Conservation (phyloP, 2,329 filamentous ascomycete genomes). For the Ascochyta viciae-villosae region DNA sequence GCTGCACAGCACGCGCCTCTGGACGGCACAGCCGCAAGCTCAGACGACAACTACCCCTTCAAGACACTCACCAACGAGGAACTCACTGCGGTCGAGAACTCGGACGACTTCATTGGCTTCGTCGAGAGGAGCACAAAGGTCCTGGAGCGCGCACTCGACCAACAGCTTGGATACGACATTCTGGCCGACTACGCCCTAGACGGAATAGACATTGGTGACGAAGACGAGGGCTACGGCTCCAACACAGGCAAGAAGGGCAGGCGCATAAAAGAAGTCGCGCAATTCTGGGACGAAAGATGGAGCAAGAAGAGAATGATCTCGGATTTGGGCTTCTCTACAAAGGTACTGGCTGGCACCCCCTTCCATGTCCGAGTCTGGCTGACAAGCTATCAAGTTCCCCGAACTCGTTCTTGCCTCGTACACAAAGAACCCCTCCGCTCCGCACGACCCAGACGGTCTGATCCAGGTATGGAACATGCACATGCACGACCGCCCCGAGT, state of each 20-base stretch:
- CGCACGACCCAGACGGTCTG: constrained; percentile 90
- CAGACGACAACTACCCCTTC: constrained; percentile 70
- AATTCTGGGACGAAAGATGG: constrained; percentile 95
- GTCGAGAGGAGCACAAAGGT: constrained; percentile 96
- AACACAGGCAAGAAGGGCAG: constrained; percentile 74
- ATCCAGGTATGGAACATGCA: constrained; percentile 98
- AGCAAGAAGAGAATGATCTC: constrained; percentile 98
- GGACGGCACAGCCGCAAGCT: constrained; percentile 54
- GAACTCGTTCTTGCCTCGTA: constrained; percentile 94
- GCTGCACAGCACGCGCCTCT: constrained; percentile 61
- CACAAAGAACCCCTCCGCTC: constrained; percentile 95
- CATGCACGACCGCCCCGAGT: constrained; percentile 92
- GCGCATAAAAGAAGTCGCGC: constrained; percentile 83
- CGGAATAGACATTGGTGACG: constrained; percentile 78
- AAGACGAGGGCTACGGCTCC: constrained; percentile 75
- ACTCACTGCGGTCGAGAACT: constrained; percentile 86
- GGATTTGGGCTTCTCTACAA: constrained; percentile 92
- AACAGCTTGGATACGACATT: constrained; percentile 95
- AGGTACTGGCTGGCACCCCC: constrained; percentile 56
- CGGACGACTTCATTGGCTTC: constrained; percentile 93
- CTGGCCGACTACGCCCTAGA: constrained; percentile 91
- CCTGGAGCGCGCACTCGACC: constrained; percentile 91
- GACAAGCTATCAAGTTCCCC: constrained; percentile 65
- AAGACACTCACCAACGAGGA: constrained; percentile 84
- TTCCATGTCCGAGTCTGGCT: constrained; percentile 14